Conservation (phyloP, 345 rosid species). For the Firmiana major region DNA sequence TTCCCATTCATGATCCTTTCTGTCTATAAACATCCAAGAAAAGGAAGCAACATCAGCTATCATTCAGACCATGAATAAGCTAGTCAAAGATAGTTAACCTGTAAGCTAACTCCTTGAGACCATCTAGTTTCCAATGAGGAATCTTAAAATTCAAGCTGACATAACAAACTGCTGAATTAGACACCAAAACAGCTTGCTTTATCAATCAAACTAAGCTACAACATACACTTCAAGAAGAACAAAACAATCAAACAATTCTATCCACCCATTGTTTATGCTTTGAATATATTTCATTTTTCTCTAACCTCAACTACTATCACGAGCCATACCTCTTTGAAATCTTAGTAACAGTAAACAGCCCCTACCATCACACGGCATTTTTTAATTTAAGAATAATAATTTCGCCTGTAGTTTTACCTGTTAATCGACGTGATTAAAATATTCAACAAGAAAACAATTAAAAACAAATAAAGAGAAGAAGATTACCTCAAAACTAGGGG, state of each 20-base stretch:
- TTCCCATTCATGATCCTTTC: constrained; percentile 18
- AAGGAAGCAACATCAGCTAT: constrained; percentile 6
- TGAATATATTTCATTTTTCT: background rate
- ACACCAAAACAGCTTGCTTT: background rate
- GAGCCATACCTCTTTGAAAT: background rate
- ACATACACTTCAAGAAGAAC: background rate
- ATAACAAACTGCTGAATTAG: background rate
- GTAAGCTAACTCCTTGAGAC: background rate
- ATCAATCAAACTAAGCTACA: background rate
- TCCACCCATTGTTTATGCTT: background rate
- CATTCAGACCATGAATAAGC: background rate
- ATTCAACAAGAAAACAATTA: background rate
- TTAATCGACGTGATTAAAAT: background rate
- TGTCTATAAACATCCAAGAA: background rate
- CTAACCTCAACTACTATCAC: background rate
- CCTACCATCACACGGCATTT: too few species aligned
- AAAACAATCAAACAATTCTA: background rate
- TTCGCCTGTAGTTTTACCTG: background rate
- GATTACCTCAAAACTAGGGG: background rate
- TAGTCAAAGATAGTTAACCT: background rate
- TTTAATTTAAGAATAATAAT: too few species aligned
- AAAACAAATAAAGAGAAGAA: background rate
- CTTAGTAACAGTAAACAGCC: too few species aligned
- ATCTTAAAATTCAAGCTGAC: background rate
- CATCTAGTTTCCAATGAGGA: background rate